A percentile compares a stretch with the other conserved stretches of the same genome.
Evolutionary conservation across 805 yeast genomes (phyloP).

Genomic region (Lipomyces spencermartinsiae): DNA sequence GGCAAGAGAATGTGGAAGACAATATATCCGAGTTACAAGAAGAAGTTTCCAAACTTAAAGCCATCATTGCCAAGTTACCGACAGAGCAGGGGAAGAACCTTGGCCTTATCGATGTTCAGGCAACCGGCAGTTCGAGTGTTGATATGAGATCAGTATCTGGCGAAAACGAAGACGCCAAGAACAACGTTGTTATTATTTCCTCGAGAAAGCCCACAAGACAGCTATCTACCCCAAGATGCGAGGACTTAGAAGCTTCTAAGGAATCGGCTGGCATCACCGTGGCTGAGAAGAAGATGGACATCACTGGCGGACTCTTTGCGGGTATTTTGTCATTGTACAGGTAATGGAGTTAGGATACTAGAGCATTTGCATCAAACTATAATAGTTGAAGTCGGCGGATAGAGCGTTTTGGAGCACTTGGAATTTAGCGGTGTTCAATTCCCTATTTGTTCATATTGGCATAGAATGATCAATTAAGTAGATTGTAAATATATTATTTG

Average conservation of each 20-base stretch:
- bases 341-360: not conserved
- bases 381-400: not conserved
- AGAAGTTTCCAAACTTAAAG: constrained; percentile 62
- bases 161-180: not conserved
- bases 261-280: not conserved
- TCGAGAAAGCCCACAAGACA: not conserved
- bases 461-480: not conserved
- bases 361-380: not conserved
- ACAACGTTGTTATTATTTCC: not conserved
- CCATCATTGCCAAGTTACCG: constrained; percentile 15
- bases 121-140: not conserved
- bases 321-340: constrained; percentile 1
- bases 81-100: constrained; percentile 14
- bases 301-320: not conserved
- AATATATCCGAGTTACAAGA: constrained; percentile 73
- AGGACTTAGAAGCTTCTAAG: not conserved
- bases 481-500: not conserved
- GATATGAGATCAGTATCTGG: not conserved
- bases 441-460: not conserved
- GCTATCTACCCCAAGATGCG: no score
- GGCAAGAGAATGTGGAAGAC: constrained; percentile 71
- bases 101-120: not conserved
- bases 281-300: not conserved
- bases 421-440: not conserved
- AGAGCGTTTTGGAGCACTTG: not conserved